These are phyloP conservation scores for Globisporangium perplexum DNA, from an alignment of 352 stramenopile species.

Conservation along the genomic window DNA sequence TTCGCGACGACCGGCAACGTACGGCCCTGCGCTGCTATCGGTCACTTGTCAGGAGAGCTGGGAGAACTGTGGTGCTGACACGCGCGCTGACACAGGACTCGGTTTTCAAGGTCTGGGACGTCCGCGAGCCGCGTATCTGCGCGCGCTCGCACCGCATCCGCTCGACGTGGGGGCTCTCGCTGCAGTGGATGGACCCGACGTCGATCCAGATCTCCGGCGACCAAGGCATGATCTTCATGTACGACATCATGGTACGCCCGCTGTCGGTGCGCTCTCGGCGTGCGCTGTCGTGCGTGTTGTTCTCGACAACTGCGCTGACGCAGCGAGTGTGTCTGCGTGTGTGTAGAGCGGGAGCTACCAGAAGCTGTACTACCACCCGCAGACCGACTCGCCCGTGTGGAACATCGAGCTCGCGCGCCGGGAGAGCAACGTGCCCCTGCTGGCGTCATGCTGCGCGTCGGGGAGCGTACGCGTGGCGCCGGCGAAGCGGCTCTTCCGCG, in stretches of 20 bases:
- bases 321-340: background rate
- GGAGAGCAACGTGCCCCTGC: slow-evolving; percentile 28
- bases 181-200: slow-evolving; percentile 77
- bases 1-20: slow-evolving; percentile 86
- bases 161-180: slow-evolving; percentile 68
- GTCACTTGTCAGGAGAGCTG: too few species aligned
- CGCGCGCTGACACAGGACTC: slow-evolving; percentile 44
- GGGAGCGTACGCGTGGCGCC: slow-evolving; percentile 59
- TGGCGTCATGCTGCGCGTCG: slow-evolving; percentile 66
- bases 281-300: background rate
- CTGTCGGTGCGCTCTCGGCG: too few species aligned
- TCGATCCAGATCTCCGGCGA: slow-evolving; percentile 74
- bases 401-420: slow-evolving; percentile 58
- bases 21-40: slow-evolving; percentile 12
- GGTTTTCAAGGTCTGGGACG: slow-evolving; percentile 80
- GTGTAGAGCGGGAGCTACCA: slow-evolving; percentile 68
- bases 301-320: background rate
- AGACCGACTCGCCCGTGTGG: slow-evolving; percentile 84
- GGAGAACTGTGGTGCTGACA: background rate
- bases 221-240: slow-evolving; percentile 74
- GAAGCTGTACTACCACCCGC: slow-evolving; percentile 76
- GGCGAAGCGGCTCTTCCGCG: slow-evolving; percentile 57
- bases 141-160: slow-evolving; percentile 76
- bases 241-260: slow-evolving; percentile 66
- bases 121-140: slow-evolving; percentile 71